Base-by-base conservation (phyloP, 805 yeast genomes). In the Clavispora fructus region DNA sequence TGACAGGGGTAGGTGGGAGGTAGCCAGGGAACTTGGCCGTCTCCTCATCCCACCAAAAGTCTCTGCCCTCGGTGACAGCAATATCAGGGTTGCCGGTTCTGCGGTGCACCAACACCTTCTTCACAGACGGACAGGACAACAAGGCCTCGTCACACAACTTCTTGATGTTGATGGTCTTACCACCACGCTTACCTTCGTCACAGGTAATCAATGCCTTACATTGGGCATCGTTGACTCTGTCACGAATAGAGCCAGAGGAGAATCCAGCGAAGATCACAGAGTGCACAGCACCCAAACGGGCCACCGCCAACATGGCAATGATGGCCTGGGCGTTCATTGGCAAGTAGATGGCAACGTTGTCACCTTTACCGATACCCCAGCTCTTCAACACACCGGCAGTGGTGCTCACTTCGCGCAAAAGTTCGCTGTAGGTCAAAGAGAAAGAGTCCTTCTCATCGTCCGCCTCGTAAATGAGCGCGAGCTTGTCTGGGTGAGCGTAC, bases 211-310 rank as follows among this genome's bases (percentile, higher is more conserved):
- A 83, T 37, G 84, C 77, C 60, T 77, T 82, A 38, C 88, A 83
- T 56, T 77, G 68, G 33, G 91, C 94, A 59, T 85, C 87, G 54
- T 73, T 75, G 60, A 85, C 81, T 56, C 92, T 77, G 65, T 85
- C 92, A 50, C 79, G 73, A 52, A 85, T 71, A 10, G 89, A 83
- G 47, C 83, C 83, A 35, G 88, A 76, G 8, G 86, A 79, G 66
- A 87, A 87, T 6, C 95, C 95, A 27, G 95, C 95, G 70, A 87
- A 87, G 29, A 87, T 84, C 32, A 86, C 94, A 2, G 92, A 84
- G 65, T 87, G 95, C 49, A 86, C 72, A 12, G 95, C 95, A 58
- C 95, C 95, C 52, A 87, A 71, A 67, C 95, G 76, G 37, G 80
- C 78, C 59, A 86, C 84, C 25, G 95, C 95, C 66, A 87, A 68